A percentile compares a stretch with the other conserved stretches of the same genome.
These are phyloP conservation scores for Pilasporangium apinafurcum DNA, from an alignment of 352 stramenopile genomes.

Conservation along the genomic window DNA sequence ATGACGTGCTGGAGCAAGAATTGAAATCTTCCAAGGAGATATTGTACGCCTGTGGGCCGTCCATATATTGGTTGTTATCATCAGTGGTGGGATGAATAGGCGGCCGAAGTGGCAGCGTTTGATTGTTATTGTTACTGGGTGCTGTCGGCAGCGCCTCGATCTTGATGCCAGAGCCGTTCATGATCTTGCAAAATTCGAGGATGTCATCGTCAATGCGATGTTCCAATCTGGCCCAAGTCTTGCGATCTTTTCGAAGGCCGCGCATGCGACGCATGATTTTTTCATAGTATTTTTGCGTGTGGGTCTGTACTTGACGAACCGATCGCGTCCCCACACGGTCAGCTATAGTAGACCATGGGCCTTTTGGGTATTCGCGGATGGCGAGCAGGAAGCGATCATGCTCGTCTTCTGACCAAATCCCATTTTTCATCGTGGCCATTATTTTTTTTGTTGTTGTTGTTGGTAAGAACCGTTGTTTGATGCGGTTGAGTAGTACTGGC, in stretches of 20 bases:
- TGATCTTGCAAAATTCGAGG: constrained; percentile 39
- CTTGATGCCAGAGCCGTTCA: constrained; percentile 5
- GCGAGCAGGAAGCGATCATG: constrained; percentile 49
- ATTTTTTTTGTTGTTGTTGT: too few relatives aligned
- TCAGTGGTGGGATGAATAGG: too few relatives aligned
- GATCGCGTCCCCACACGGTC: constrained; percentile 35
- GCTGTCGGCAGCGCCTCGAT: neutral
- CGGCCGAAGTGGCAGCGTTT: too few relatives aligned
- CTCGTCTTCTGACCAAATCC: constrained; percentile 44
- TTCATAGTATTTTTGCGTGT: constrained; percentile 58
- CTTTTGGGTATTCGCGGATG: constrained; percentile 36
- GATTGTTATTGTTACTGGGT: too few relatives aligned
- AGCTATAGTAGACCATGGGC: constrained; percentile 37
- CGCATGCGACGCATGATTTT: constrained; percentile 63
- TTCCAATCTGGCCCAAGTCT: constrained; percentile 35
- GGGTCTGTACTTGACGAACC: constrained; percentile 57
- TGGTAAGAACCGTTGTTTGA: neutral
- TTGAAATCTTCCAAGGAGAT: too few relatives aligned
- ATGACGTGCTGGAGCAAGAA: too few relatives aligned
- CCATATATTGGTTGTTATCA: too few relatives aligned
- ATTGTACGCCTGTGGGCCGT: too few relatives aligned
- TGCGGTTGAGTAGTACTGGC: too few relatives aligned
- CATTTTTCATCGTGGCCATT: constrained; percentile 1
- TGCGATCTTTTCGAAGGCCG: constrained; percentile 49
- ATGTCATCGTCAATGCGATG: constrained; percentile 41